phyloP scores from a whole-genome alignment of 2,329 filamentous ascomycete species.

The Aspergillus proliferans region DNA sequence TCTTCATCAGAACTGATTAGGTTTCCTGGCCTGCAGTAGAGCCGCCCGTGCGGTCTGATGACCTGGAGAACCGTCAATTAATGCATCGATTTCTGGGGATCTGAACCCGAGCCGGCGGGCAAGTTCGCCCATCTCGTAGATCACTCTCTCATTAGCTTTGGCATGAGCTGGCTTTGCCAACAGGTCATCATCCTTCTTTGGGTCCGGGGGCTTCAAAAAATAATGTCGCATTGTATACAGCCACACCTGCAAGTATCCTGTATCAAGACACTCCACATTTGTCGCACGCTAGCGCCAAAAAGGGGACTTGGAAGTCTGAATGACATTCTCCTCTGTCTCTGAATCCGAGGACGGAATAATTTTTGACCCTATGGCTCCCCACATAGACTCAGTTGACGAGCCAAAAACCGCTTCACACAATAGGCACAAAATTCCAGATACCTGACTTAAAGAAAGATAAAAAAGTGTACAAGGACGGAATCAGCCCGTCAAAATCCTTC shows the following conservation, averaged over 20 bases:
- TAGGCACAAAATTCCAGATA: slow-evolving; percentile 9
- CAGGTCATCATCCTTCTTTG: slow-evolving; percentile 7
- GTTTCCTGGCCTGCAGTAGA: slow-evolving; percentile 17
- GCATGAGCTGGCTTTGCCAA: slow-evolving; percentile 8
- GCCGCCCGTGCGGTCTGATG: slow-evolving; percentile 11
- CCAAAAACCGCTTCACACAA: slow-evolving; percentile 2
- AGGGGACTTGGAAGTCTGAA: neutral
- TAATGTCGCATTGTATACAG: slow-evolving; percentile 26
- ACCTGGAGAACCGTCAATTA: slow-evolving; percentile 15
- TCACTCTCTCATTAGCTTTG: slow-evolving; percentile 11
- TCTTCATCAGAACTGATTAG: slow-evolving; percentile 10
- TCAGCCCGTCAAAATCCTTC: slow-evolving; percentile 5
- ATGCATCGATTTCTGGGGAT: slow-evolving; percentile 9
- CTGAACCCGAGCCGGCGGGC: slow-evolving; percentile 13
- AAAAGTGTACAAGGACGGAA: slow-evolving; percentile 17
- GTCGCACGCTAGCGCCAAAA: slow-evolving; percentile 12
- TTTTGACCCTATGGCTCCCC: slow-evolving; percentile 1
- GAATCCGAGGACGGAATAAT: slow-evolving; percentile 5
- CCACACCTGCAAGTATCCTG: slow-evolving; percentile 22
- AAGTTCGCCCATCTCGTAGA: slow-evolving; percentile 18
- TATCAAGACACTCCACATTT: slow-evolving; percentile 8
- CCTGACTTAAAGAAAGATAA: too few relatives aligned
- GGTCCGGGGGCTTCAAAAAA: slow-evolving; percentile 12
- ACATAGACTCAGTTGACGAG: neutral
- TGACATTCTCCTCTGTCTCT: slow-evolving; percentile 9